Conservation (phyloP, 345 rosid genomes). For the Kandelia obovata region DNA sequence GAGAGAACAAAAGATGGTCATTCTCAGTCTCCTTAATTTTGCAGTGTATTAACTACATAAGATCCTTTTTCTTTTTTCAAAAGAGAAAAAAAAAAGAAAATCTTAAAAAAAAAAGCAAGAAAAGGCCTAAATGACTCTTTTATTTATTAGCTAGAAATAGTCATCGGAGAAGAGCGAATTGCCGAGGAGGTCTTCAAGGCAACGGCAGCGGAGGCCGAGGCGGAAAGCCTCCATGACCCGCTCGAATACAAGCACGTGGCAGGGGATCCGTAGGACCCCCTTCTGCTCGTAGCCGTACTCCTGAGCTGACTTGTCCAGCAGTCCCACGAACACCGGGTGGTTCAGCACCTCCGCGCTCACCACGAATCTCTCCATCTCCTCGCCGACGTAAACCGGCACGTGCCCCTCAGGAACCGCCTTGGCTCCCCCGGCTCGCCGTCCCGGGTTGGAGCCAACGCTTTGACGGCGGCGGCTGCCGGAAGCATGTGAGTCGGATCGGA, state of each 20-base stretch:
- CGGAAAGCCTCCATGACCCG: constrained; percentile 79
- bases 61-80: background rate
- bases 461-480: constrained; percentile 3
- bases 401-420: constrained; percentile 67
- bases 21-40: background rate
- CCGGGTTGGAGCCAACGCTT: constrained; percentile 20
- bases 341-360: constrained; percentile 81
- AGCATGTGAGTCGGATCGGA: constrained; percentile 43
- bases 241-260: constrained; percentile 80
- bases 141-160: background rate
- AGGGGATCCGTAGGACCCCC: constrained; percentile 86
- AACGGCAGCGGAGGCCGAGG: constrained; percentile 56
- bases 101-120: background rate
- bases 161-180: background rate
- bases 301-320: constrained; percentile 80
- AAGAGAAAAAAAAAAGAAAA: background rate
- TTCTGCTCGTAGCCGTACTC: constrained; percentile 93
- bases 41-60: background rate
- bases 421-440: constrained; percentile 27
- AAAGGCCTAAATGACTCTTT: background rate
- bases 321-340: constrained; percentile 72
- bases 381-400: constrained; percentile 91
- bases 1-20: too few relatives aligned
- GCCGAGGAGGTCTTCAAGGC: constrained; percentile 43
- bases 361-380: constrained; percentile 85